phyloP scores from a whole-genome alignment of 2,329 filamentous ascomycete species.

The Colletotrichum lindemuthianum region DNA sequence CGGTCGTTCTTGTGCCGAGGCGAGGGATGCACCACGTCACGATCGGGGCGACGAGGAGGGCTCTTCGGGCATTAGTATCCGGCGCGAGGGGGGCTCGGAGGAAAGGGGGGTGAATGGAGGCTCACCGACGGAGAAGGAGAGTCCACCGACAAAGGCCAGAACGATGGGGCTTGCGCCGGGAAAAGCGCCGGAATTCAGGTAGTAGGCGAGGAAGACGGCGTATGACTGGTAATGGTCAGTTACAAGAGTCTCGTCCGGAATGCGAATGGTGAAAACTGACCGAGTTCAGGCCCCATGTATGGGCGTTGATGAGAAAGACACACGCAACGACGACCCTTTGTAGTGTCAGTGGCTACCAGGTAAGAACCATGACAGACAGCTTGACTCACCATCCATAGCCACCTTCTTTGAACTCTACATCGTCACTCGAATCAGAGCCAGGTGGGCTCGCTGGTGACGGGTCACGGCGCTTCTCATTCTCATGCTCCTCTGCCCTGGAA shows the following conservation, averaged over 20 bases:
- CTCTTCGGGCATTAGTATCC: constrained; percentile 48
- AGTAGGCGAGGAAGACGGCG: constrained; percentile 66
- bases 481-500: constrained; percentile 22
- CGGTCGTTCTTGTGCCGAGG: constrained; percentile 71
- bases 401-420: constrained; percentile 58
- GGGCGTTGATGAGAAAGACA: constrained; percentile 69
- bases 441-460: constrained; percentile 5
- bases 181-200: constrained; percentile 67
- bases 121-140: constrained; percentile 68
- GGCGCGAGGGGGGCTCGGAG: not conserved
- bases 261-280: constrained; percentile 46
- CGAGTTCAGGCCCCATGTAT: constrained; percentile 81
- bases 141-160: constrained; percentile 81
- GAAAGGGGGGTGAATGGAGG: not conserved
- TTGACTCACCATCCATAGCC: constrained; percentile 66
- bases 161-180: constrained; percentile 70
- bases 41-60: constrained; percentile 74
- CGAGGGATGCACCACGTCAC: constrained; percentile 69
- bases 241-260: not conserved
- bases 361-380: not conserved
- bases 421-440: constrained; percentile 6
- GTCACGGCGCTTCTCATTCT: constrained; percentile 24
- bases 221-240: constrained; percentile 55
- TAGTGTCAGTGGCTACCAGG: constrained; percentile 2
- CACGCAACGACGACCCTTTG: constrained; percentile 63